Conservation (phyloP, 257 asterid genomes). For the Nicotiana attenuata region DNA sequence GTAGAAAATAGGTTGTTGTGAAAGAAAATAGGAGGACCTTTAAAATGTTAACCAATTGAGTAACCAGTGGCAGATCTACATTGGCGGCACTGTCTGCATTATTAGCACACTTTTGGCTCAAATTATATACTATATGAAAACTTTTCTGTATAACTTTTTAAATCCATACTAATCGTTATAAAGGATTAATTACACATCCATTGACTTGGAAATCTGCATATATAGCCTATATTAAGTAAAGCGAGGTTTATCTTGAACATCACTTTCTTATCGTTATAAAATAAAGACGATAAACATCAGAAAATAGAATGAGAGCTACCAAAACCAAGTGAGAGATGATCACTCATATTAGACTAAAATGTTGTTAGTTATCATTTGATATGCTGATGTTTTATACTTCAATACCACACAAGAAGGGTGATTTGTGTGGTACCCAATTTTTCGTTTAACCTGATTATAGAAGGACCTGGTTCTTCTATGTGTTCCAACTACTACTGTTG, state of each 20-base stretch:
- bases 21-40: slow-evolving; percentile 13
- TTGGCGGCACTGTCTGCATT: neutral
- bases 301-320: neutral
- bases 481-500: no score
- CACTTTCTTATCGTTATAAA: neutral
- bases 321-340: neutral
- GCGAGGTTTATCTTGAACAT: neutral
- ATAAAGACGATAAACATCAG: no score
- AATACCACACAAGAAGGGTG: no score
- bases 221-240: no score
- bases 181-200: neutral
- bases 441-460: no score
- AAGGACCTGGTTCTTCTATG: no score
- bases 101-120: neutral
- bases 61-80: neutral
- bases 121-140: no score
- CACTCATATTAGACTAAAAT: neutral
- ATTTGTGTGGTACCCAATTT: no score
- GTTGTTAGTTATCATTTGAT: neutral
- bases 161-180: neutral
- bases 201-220: neutral
- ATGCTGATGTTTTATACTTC: neutral
- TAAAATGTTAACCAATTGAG: neutral
- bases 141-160: no score
- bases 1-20: neutral